Conservation (phyloP, 164 flowering plant species). For the Stephania japonica region DNA sequence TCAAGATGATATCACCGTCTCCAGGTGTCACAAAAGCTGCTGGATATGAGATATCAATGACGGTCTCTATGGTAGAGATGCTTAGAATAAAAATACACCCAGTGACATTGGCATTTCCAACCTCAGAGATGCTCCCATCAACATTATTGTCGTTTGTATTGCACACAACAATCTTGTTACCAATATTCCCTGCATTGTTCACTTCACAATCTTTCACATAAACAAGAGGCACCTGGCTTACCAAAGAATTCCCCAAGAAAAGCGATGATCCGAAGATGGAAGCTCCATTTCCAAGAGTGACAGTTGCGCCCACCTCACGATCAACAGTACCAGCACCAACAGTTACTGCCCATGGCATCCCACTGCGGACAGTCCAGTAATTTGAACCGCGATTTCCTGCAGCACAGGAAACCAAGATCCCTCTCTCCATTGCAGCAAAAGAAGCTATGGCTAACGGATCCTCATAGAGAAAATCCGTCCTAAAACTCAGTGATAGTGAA, state of each 20-base stretch:
- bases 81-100: too few species aligned
- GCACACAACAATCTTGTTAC: too few species aligned
- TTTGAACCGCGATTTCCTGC: conserved; percentile 12
- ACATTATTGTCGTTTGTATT: too few species aligned
- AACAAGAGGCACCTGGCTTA: too few species aligned
- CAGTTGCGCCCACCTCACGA: conserved; percentile 5
- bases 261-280: too few species aligned
- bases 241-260: too few species aligned
- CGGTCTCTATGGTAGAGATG: too few species aligned
- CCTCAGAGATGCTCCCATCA: too few species aligned
- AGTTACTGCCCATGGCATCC: conserved; percentile 15
- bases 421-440: conserved; percentile 12
- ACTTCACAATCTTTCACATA: too few species aligned
- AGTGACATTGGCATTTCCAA: too few species aligned
- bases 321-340: conserved; percentile 18
- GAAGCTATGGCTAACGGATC: neutral
- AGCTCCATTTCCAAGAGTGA: neutral
- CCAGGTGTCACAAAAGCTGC: conserved; percentile 6
- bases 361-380: conserved; percentile 1
- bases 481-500: neutral
- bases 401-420: conserved; percentile 8
- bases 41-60: neutral
- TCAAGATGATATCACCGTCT: conserved; percentile 12
- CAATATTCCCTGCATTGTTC: too few species aligned
- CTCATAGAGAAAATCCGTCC: neutral